Evolutionary conservation across 1,284 basidiomycete genomes (phyloP).

Genomic region (Gymnopus androsaceus): DNA sequence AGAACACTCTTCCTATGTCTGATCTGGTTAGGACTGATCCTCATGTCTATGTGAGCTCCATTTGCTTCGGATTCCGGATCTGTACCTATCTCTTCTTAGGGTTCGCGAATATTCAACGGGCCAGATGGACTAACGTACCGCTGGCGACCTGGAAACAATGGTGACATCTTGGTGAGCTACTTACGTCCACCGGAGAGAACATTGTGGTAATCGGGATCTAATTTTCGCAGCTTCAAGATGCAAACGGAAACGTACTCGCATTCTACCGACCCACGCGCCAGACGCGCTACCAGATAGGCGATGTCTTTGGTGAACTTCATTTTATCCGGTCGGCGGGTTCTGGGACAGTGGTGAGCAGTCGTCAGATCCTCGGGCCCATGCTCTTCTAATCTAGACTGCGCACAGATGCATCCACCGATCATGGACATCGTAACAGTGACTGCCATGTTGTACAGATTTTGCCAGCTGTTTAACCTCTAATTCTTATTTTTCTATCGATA

Average conservation of each 20-base stretch:
- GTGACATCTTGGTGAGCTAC: constrained; percentile 64
- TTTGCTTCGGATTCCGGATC: constrained; percentile 3
- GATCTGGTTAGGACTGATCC: constrained; percentile 73
- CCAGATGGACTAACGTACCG: constrained; percentile 78
- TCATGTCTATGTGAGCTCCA: constrained; percentile 52
- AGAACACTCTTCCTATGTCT: constrained; percentile 78
- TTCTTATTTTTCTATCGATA: constrained; percentile 10
- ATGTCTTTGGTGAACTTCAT: constrained; percentile 81
- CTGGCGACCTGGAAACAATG: constrained; percentile 66
- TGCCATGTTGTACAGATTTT: constrained; percentile 80
- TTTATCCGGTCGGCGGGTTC: constrained; percentile 75
- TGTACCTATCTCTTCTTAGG: constrained; percentile 39
- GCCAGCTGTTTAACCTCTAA: constrained; percentile 67
- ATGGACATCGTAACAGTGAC: constrained; percentile 85
- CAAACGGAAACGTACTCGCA: constrained; percentile 66
- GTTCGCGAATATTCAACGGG: constrained; percentile 69
- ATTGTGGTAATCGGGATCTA: neutral
- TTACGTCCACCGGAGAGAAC: constrained; percentile 3
- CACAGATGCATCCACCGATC: constrained; percentile 79
- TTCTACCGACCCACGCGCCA: constrained; percentile 75
- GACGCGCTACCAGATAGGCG: constrained; percentile 78
- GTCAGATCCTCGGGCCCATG: constrained; percentile 14
- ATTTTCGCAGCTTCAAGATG: constrained; percentile 65
- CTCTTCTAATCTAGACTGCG: constrained; percentile 22
- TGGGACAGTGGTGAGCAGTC: constrained; percentile 71